Percentiles rank a stretch among this genome's conserved stretches.
These are phyloP conservation scores for Echinosophora koreensis DNA, from an alignment of 306 rosid species.

Conservation along the genomic window DNA sequence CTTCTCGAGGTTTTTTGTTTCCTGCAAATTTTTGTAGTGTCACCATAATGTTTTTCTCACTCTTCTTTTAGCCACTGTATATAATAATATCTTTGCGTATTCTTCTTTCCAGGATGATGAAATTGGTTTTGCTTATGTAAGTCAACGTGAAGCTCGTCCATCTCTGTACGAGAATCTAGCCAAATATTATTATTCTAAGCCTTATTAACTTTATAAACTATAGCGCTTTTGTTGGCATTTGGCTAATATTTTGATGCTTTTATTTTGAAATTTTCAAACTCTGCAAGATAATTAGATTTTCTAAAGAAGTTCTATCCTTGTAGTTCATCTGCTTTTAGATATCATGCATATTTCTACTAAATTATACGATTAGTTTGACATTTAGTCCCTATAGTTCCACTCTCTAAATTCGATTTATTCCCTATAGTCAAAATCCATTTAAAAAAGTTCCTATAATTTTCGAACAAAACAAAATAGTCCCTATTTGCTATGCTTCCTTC, in stretches of 20 bases:
- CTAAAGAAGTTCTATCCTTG: conserved; percentile 1
- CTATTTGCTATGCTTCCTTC: conserved; percentile 33
- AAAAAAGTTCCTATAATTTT: conserved; percentile 1
- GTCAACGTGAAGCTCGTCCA: conserved; percentile 90
- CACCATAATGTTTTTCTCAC: conserved; percentile 21
- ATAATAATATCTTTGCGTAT: conserved; percentile 17
- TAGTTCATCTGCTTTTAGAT: conserved; percentile 21
- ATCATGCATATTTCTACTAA: conserved; percentile 27
- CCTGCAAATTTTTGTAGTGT: conserved; percentile 36
- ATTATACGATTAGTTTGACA: not conserved
- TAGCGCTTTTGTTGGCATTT: conserved; percentile 24
- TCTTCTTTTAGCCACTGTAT: conserved; percentile 29
- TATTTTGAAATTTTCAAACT: conserved; percentile 25
- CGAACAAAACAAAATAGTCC: not conserved
- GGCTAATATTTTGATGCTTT: conserved; percentile 30
- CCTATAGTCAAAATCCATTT: not conserved
- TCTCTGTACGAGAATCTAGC: conserved; percentile 82
- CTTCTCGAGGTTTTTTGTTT: conserved; percentile 80
- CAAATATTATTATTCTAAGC: conserved; percentile 38
- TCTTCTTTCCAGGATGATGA: conserved; percentile 77
- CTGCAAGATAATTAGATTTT: conserved; percentile 27
- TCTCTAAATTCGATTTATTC: not conserved
- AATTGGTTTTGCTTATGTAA: conserved; percentile 90
- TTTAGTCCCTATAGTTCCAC: conserved; percentile 6
- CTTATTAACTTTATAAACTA: conserved; percentile 18